phyloP scores from a whole-genome alignment of 768 basidiomycete genomes.

The Tulasnella sp. region DNA sequence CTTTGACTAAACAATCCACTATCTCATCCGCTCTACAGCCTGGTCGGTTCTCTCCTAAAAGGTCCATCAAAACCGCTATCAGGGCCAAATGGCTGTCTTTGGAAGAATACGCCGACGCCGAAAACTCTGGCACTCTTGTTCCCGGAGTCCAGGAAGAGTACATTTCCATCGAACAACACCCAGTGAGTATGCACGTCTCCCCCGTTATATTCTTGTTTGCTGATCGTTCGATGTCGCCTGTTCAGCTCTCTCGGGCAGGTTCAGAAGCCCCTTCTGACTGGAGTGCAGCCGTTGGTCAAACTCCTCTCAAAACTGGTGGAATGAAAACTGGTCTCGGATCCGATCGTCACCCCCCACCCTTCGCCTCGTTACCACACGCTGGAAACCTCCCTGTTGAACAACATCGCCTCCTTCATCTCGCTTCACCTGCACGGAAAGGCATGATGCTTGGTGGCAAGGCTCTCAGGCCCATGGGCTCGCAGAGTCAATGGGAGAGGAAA shows the following conservation, averaged over 20 bases:
- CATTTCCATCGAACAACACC: conserved; percentile 57
- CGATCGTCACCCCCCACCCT: neutral
- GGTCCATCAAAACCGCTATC: conserved; percentile 36
- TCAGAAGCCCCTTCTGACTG: conserved; percentile 27
- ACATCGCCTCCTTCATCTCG: conserved; percentile 18
- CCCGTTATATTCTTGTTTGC: neutral
- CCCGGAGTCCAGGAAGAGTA: conserved; percentile 30
- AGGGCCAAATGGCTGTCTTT: conserved; percentile 77
- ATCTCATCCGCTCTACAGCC: neutral
- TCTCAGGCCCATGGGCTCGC: conserved; percentile 48
- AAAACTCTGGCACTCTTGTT: conserved; percentile 31
- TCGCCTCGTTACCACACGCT: conserved; percentile 30
- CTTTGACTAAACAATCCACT: neutral
- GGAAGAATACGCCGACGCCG: conserved; percentile 59
- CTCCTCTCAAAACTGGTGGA: neutral
- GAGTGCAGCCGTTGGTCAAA: conserved; percentile 16
- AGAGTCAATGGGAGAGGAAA: conserved; percentile 72
- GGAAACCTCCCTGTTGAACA: conserved; percentile 42
- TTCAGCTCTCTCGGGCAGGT: conserved; percentile 14
- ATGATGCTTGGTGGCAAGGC: conserved; percentile 25
- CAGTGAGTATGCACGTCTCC: conserved; percentile 24
- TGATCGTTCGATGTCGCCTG: neutral
- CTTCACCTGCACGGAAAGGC: neutral
- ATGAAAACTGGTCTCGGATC: neutral
- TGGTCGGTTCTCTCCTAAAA: conserved; percentile 19